phyloP scores from a whole-genome alignment of 176 grass and related monocot genomes.

The Ensete ventricosum region DNA sequence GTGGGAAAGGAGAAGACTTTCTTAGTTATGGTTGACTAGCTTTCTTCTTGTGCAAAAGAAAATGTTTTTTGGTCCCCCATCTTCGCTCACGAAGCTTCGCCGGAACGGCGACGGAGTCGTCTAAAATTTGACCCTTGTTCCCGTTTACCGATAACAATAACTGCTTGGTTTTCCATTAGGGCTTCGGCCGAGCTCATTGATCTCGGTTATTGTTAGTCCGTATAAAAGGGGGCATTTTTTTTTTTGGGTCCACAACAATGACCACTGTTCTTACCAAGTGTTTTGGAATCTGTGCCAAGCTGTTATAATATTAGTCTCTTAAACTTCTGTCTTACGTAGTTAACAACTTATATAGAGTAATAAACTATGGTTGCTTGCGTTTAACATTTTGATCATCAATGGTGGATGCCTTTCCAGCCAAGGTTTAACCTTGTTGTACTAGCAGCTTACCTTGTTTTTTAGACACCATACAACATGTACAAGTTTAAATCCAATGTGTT shows the following conservation, averaged over 20 bases:
- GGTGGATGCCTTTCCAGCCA: not conserved
- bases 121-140: not conserved
- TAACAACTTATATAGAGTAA: not conserved
- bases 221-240: not conserved
- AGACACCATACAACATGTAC: too few relatives aligned
- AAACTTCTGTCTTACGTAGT: not conserved
- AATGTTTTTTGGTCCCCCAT: too few relatives aligned
- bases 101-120: conserved; percentile 1
- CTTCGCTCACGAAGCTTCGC: not conserved
- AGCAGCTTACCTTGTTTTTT: not conserved
- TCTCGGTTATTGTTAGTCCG: not conserved
- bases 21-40: not conserved
- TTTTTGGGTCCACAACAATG: not conserved
- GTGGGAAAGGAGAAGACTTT: not conserved
- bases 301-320: not conserved
- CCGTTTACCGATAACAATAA: not conserved
- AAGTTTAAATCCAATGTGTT: not conserved
- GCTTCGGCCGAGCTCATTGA: not conserved
- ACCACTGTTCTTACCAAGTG: not conserved
- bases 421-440: not conserved
- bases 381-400: not conserved
- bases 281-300: not conserved
- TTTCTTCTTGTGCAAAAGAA: not conserved
- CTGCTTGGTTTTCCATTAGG: conserved; percentile 1
- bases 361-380: not conserved